Base-by-base conservation (phyloP, 148 eudicot species). In the Rhododendron williamsianum region DNA sequence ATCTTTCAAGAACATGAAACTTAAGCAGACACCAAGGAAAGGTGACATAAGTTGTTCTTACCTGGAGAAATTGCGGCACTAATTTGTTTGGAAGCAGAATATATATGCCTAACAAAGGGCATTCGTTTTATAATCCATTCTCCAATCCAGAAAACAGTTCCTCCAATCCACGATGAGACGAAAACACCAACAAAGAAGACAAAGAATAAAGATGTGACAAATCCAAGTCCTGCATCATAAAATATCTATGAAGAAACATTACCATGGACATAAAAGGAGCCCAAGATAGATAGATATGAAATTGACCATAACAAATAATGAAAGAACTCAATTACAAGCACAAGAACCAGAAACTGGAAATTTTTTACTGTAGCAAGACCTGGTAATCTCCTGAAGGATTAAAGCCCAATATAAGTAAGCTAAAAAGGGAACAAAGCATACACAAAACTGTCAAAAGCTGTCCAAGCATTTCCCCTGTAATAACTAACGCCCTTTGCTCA, bases 51-150 rank as follows among this genome's bases (percentile, higher is more conserved):
- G 5, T 69, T 84, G 76, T 51, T 60, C 38, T 87, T 94, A 93
- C 98, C 98, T 83, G 98, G 98, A 87, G 98, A 95, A 82, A 95
- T 89, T 71, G 98, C 98, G 13, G 98, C 88, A 87, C 98, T 95
- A 35, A 95, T 95, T 91, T 95, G 98, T 85, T 95, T 95, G 82
- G 98, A 95, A 15, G 98, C 98, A 30, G 98, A 93, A 85, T 95
- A 95, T 82, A 95, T 85, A 90, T 95, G 97, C 87, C 88, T 91
- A 65, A 95, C 93, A 63, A 95, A 91, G 74, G 98, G 98, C 98
- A 95, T 95, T 84, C 89, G 86, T 86, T 91, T 95, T 58, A 95
- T 95, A 78, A 95, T 83, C 94, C 94, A 95, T 89, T 95, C 98
- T 80, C 98, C 98, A 82, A 95, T 87, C 97, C 94, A 91, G 90